Evolutionary conservation across 2,329 filamentous ascomycete genomes (phyloP), one percentile per base, ranked within the genome.

Genomic region (Paecilomyces niveus): DNA sequence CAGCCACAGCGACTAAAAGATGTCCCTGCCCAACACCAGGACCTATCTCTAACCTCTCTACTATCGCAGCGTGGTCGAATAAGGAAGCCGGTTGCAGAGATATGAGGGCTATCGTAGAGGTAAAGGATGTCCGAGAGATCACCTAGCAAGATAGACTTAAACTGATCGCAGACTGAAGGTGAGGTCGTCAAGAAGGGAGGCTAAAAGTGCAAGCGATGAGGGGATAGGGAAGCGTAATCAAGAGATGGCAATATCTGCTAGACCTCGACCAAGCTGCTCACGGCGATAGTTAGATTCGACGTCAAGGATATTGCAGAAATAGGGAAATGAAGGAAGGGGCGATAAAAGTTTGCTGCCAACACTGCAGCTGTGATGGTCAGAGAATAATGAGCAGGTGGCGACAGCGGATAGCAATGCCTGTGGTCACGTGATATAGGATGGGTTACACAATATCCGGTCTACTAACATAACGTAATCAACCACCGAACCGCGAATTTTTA

Each of bases 41-140:
- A 52, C 50, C 50, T 52, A 52, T 52, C 50, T 52, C 22, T 52
- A 52, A 52, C 50, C 50, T 52, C 22, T 52, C 39, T 45, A 45
- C 8, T n/a, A 45, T 18, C 39, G 39, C 18, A 18, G 15, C 39
- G 39, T 18, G 39, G n/a, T 45, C 39, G 15, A 45, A 45, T n/a
- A 7, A 18, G 39, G 15, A 45, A 45, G 39, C 15, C n/a, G 6
- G 39, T 45, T 45, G 39, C 15, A 45, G 6, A 18, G 39, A 45
- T 45, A 18, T 18, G 39, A 39, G 18, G 39, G 8, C 4, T 45
- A 8, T n/a, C 39, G n/a, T 2, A 45, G 39, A 45, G 39, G 15
- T 7, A 18, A 21, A n/a, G 15, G 15, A 33, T 9, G 8, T n/a
- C 18, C 18, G 15, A 18, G 39, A 45, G n/a, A 45, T 45, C 15